Percentiles rank a stretch among this genome's conserved stretches.
Conservation (phyloP, 768 basidiomycete genomes). For the Gymnopilus junonius region DNA sequence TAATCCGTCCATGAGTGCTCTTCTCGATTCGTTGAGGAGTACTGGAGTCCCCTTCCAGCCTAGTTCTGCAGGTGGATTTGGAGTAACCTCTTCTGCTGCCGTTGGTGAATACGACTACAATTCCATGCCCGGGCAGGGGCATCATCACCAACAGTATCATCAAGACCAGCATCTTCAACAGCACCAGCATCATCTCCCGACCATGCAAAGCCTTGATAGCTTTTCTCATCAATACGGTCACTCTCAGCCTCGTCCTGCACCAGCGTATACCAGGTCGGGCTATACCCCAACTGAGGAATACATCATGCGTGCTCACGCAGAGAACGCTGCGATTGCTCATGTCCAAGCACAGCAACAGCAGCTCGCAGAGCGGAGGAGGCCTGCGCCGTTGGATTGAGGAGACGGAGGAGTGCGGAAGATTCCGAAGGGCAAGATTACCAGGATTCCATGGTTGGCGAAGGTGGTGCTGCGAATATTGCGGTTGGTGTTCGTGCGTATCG, state of each 20-base stretch:
- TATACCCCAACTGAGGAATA: constrained; percentile 74
- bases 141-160: not conserved
- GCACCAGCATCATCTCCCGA: constrained; percentile 7
- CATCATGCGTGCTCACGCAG: constrained; percentile 61
- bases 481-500: constrained; percentile 48
- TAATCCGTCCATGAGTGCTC: constrained; percentile 42
- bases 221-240: constrained; percentile 10
- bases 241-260: constrained; percentile 24
- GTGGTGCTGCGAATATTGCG: constrained; percentile 34
- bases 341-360: constrained; percentile 18
- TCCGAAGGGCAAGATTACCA: constrained; percentile 4
- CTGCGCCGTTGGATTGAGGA: constrained; percentile 39
- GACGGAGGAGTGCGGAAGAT: constrained; percentile 24
- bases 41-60: constrained; percentile 26
- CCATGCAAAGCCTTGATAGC: constrained; percentile 22
- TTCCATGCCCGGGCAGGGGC: not conserved
- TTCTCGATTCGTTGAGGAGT: constrained; percentile 39
- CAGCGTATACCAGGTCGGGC: constrained; percentile 42
- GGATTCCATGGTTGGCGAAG: constrained; percentile 1
- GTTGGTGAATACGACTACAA: constrained; percentile 11
- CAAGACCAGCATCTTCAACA: constrained; percentile 4
- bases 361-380: constrained; percentile 32
- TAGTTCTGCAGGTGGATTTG: constrained; percentile 5
- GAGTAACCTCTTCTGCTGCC: no score
- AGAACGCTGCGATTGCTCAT: constrained; percentile 28